phyloP scores from a whole-genome alignment of 2,329 filamentous ascomycete genomes.

The Emergomyces orientalis region DNA sequence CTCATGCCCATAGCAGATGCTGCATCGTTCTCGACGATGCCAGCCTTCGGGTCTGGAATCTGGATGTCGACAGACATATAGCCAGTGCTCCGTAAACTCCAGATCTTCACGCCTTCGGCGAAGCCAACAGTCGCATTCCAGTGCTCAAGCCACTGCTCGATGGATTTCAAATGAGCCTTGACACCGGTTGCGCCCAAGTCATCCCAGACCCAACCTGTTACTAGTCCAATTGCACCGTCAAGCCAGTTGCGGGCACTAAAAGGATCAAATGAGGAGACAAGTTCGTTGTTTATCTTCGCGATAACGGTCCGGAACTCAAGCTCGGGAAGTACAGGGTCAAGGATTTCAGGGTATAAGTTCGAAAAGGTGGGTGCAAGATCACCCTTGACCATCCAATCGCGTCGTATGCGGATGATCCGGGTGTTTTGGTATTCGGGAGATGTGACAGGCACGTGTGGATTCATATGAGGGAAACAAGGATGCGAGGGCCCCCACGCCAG shows the following conservation, averaged over 20 bases:
- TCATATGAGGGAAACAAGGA: conserved; percentile 87
- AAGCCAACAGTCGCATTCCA: conserved; percentile 67
- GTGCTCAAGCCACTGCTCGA: conserved; percentile 74
- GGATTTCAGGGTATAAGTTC: conserved; percentile 90
- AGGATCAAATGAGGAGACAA: conserved; percentile 71
- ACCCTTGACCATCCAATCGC: conserved; percentile 84
- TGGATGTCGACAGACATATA: conserved; percentile 61
- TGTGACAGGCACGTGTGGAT: conserved; percentile 74
- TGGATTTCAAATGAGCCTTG: conserved; percentile 58
- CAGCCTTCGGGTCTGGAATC: conserved; percentile 43
- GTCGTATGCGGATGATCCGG: conserved; percentile 78
- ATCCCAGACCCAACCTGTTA: conserved; percentile 93
- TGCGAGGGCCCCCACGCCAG: conserved; percentile 88
- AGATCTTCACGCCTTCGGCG: conserved; percentile 59
- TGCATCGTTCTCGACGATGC: conserved; percentile 33
- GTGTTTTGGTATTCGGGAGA: conserved; percentile 68
- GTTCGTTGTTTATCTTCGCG: conserved; percentile 67
- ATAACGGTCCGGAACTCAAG: conserved; percentile 77
- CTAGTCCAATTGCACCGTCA: conserved; percentile 66
- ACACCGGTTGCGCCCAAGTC: conserved; percentile 69
- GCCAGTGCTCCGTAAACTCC: conserved; percentile 70
- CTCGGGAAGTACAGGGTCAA: conserved; percentile 77
- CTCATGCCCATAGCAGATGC: conserved; percentile 28
- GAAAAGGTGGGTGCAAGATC: conserved; percentile 89
- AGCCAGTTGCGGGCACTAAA: conserved; percentile 67